phyloP scores from a whole-genome alignment of 2,329 filamentous ascomycete species.

The Drechslerella dactyloides region DNA sequence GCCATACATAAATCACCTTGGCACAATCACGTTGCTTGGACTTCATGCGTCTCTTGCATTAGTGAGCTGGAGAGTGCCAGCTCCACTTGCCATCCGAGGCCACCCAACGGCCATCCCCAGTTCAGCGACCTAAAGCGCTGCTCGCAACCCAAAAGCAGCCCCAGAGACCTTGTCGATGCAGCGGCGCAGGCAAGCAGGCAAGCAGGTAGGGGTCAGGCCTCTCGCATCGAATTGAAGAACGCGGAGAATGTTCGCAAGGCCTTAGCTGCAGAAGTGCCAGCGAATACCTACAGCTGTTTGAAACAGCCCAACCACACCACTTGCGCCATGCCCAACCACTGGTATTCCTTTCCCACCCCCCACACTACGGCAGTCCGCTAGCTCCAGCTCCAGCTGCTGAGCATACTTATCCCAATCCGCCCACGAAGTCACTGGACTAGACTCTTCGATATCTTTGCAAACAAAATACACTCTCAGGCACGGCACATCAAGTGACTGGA shows the following conservation, averaged over 20 bases:
- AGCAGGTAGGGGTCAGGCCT: background rate
- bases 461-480: background rate
- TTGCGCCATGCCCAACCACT: constrained; percentile 11
- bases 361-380: background rate
- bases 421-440: constrained; percentile 28
- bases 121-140: too few relatives aligned
- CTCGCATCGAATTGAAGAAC: constrained; percentile 49
- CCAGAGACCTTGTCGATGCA: constrained; percentile 5
- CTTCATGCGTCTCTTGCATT: constrained; percentile 49
- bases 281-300: constrained; percentile 51
- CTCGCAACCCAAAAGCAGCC: too few relatives aligned
- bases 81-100: background rate
- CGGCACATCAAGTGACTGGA: background rate
- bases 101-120: background rate
- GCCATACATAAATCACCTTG: constrained; percentile 23
- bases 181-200: constrained; percentile 10
- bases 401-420: background rate
- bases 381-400: background rate
- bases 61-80: background rate
- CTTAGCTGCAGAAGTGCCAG: constrained; percentile 51
- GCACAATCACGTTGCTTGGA: constrained; percentile 49
- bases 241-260: constrained; percentile 29
- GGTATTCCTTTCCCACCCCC: background rate
- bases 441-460: background rate
- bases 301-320: constrained; percentile 47